Evolutionary conservation across 768 basidiomycete species (phyloP).

Genomic region (Asterophora parasitica): DNA sequence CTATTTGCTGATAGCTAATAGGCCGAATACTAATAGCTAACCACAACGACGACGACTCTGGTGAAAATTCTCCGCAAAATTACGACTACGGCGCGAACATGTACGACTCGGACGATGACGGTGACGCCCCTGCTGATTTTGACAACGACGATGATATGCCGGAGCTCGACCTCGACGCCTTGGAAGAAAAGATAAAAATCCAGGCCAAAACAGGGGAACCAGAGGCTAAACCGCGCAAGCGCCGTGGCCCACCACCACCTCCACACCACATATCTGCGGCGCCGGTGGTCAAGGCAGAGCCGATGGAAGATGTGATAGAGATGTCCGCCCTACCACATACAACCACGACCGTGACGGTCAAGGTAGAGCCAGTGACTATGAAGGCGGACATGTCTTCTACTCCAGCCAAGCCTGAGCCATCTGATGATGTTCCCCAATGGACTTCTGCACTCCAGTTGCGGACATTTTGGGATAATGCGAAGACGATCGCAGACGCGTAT

Average conservation of each 20-base stretch:
- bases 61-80: no score
- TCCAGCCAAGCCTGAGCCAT: not conserved
- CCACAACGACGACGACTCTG: not conserved
- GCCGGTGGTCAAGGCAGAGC: not conserved
- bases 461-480: constrained; percentile 6
- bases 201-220: no score
- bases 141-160: not conserved
- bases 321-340: not conserved
- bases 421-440: not conserved
- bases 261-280: no score
- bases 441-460: constrained; percentile 5
- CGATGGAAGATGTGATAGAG: not conserved
- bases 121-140: not conserved
- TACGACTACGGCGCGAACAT: not conserved
- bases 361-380: not conserved
- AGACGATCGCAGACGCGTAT: constrained; percentile 5
- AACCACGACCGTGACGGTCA: not conserved
- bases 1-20: not conserved
- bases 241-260: no score
- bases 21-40: not conserved
- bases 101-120: not conserved
- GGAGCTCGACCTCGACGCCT: constrained; percentile 3
- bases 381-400: not conserved
- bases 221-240: no score
- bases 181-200: not conserved